These are phyloP conservation scores for Epicoccum sorghinum DNA, from an alignment of 2,329 filamentous ascomycete genomes.

Conservation along the genomic window DNA sequence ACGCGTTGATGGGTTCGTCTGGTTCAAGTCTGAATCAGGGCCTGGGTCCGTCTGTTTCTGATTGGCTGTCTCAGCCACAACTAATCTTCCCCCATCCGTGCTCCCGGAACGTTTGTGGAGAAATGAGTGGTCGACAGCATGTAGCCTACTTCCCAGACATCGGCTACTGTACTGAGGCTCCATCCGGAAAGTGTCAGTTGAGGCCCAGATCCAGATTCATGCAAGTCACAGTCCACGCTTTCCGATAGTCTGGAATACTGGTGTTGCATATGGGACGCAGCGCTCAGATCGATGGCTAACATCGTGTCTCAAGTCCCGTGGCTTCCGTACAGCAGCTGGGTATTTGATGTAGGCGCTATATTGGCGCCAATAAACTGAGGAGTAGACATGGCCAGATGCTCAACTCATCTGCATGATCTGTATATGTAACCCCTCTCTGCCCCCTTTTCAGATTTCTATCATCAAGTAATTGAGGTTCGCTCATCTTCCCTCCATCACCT, in stretches of 20 bases:
- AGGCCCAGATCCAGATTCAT: conserved; percentile 9
- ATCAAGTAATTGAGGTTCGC: neutral
- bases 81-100: conserved; percentile 1
- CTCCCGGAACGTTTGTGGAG: conserved; percentile 1
- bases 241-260: neutral
- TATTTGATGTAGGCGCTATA: conserved; percentile 1
- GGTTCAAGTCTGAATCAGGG: neutral
- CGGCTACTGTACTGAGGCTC: conserved; percentile 7
- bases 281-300: conserved; percentile 5
- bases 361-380: conserved; percentile 4
- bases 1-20: conserved; percentile 5
- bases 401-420: neutral
- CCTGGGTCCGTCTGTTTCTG: neutral
- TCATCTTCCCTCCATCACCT: neutral
- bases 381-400: conserved; percentile 8
- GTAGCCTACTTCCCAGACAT: conserved; percentile 12
- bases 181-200: neutral
- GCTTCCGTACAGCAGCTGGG: conserved; percentile 4
- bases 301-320: conserved; percentile 1
- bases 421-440: conserved; percentile 1
- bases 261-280: neutral
- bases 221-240: neutral
- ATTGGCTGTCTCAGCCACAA: neutral
- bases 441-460: neutral
- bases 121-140: neutral